A percentile compares a stretch with the other conserved stretches of the same genome.
Conservation (phyloP, 2,329 filamentous ascomycete genomes). For the Ceratocystis cubensis region DNA sequence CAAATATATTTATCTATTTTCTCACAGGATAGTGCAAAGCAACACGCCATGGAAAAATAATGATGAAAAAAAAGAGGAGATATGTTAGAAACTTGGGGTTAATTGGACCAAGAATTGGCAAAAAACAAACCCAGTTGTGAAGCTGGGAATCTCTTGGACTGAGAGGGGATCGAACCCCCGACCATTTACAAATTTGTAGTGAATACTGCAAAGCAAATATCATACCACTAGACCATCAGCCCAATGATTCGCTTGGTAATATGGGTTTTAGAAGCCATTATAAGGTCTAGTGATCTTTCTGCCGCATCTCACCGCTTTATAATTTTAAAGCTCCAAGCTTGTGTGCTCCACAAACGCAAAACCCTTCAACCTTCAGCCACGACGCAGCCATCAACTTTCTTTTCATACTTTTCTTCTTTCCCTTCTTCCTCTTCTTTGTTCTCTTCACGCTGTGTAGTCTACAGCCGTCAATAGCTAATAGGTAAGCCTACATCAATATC, state of each 20-base stretch:
- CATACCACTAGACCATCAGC: slow-evolving; percentile 22
- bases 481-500: slow-evolving; percentile 5
- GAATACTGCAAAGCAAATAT: slow-evolving; percentile 22
- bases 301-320: slow-evolving; percentile 4
- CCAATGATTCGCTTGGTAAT: not conserved
- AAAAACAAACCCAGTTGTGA: not conserved
- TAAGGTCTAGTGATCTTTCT: not conserved
- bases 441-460: not conserved
- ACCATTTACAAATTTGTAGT: slow-evolving; percentile 21
- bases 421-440: slow-evolving; percentile 3
- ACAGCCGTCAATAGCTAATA: not conserved
- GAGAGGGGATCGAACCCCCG: slow-evolving; percentile 22
- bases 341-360: slow-evolving; percentile 9
- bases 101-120: not conserved
- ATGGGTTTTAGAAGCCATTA: not conserved
- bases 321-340: not conserved
- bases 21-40: no score
- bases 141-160: slow-evolving; percentile 10
- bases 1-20: no score
- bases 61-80: no score
- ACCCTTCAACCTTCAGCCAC: slow-evolving; percentile 7
- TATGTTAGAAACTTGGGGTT: no score
- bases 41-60: no score
- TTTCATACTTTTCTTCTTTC: not conserved
- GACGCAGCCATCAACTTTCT: not conserved